Evolutionary conservation across 2,329 filamentous ascomycete species (phyloP).

Genomic region (Epichloe aotearoae): DNA sequence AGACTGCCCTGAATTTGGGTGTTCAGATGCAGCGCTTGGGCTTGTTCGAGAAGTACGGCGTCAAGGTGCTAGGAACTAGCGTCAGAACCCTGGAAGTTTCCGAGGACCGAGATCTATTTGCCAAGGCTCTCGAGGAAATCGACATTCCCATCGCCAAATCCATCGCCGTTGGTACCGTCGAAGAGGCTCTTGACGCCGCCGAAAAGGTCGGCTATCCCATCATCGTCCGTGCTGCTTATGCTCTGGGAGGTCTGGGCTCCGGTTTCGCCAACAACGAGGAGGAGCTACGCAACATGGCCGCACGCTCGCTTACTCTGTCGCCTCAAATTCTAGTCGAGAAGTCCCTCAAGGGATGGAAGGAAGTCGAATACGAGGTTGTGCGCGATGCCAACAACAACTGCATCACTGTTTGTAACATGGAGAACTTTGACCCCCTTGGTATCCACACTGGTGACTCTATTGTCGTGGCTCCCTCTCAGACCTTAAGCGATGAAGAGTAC

Average conservation of each 20-base stretch:
- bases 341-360: constrained; percentile 98
- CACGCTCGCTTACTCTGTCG: constrained; percentile 80
- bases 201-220: constrained; percentile 87
- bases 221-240: constrained; percentile 94
- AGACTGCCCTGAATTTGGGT: constrained; percentile 92
- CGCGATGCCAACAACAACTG: constrained; percentile 97
- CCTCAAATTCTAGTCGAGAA: constrained; percentile 98
- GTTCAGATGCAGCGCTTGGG: constrained; percentile 96
- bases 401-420: constrained; percentile 80
- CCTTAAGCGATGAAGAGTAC: constrained; percentile 94
- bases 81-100: constrained; percentile 87
- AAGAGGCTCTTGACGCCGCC: constrained; percentile 83
- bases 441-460: constrained; percentile 99
- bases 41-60: constrained; percentile 86
- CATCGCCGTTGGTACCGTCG: constrained; percentile 79
- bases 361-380: constrained; percentile 97
- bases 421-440: constrained; percentile 91
- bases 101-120: constrained; percentile 92
- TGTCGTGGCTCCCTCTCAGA: constrained; percentile 93
- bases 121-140: constrained; percentile 92
- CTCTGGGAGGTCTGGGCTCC: constrained; percentile 87
- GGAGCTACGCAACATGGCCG: constrained; percentile 86
- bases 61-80: constrained; percentile 90
- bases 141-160: constrained; percentile 95
- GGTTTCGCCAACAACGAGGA: constrained; percentile 91